Base-by-base conservation (phyloP, 208 protist genomes). In the Leishmania guyanensis region DNA sequence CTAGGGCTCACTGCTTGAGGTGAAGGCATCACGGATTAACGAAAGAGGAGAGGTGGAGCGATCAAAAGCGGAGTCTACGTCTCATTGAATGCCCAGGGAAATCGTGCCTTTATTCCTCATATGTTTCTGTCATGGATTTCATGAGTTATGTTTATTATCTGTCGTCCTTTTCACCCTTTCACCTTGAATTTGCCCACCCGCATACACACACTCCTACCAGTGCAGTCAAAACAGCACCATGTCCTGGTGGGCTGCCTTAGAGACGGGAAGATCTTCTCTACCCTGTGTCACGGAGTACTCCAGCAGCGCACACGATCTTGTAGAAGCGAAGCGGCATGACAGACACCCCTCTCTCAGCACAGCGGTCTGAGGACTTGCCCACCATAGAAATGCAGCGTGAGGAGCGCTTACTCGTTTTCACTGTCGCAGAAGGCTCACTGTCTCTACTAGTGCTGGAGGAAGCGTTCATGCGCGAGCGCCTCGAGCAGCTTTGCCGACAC, bases 401-500 rank as follows among this genome's bases (percentile, higher is more conserved):
- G 60, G 78, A 82, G 50, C 75, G 58, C 29, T 69, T 86, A 20
- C 80, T 82, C 54, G 73, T 50, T 43, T 56, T 33, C 9, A 80
- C 77, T 65, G 26, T 82, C 14, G 82, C 78, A 48, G 78, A 86
- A n/a, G 82, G 80, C 17, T 75, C 56, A 12, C 56, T 81, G 1
- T 53, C 77, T 20, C 29, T 86, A 3, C 26, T 79, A 1, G 50
- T 86, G 22, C 14, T 76, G 16, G 82, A 86, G 46, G 82, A 86
- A 64, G 26, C 9, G 8, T 50, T 82, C 65, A 73, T 22, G 33
- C 73, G 82, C 12, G 82, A 86, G 65, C 77, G 82, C 17, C 20
- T 86, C 10, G 82, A 79, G 58, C 82, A 86, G 78, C 73, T 65
- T 58, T 64, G 65, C 26, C 78, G 64, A 17, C 78, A 86, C 62